These are phyloP conservation scores for Paramecium caudatum DNA, from an alignment of 73 alveolate species.

Conservation along the genomic window DNA sequence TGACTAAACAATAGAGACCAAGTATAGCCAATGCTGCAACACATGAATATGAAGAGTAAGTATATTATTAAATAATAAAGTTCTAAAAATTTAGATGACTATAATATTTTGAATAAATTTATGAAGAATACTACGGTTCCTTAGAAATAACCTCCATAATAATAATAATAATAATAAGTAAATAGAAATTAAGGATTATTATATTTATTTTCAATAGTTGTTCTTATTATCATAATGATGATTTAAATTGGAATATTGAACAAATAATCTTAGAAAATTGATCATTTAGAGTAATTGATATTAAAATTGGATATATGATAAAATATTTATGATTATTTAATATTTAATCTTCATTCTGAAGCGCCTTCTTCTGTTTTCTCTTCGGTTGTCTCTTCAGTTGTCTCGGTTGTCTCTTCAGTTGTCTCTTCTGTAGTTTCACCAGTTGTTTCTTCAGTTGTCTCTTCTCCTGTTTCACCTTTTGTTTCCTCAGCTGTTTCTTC, in stretches of 20 bases:
- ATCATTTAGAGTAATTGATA: not conserved
- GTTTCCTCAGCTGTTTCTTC: not conserved
- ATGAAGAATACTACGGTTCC: not conserved
- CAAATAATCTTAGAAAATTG: constrained; percentile 24
- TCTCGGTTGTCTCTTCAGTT: not conserved
- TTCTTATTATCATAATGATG: constrained; percentile 13
- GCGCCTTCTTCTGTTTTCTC: not conserved
- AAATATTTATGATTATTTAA: not conserved
- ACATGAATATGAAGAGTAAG: constrained; percentile 27
- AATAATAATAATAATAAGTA: not conserved
- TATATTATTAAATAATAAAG: not conserved
- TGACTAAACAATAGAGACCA: constrained; percentile 8
- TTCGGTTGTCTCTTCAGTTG: not conserved
- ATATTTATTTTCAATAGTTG: not conserved
- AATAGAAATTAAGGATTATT: not conserved
- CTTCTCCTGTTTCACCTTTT: not conserved
- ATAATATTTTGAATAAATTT: not conserved
- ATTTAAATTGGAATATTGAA: constrained; percentile 18
- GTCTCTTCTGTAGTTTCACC: not conserved
- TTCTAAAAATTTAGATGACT: not conserved
- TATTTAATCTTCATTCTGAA: not conserved
- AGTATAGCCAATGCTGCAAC: not conserved
- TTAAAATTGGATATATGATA: not conserved
- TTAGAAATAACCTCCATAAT: not conserved
- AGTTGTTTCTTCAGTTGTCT: not conserved